phyloP scores from a whole-genome alignment of 2,329 filamentous ascomycete genomes.

The Colletotrichum chrysophilum region DNA sequence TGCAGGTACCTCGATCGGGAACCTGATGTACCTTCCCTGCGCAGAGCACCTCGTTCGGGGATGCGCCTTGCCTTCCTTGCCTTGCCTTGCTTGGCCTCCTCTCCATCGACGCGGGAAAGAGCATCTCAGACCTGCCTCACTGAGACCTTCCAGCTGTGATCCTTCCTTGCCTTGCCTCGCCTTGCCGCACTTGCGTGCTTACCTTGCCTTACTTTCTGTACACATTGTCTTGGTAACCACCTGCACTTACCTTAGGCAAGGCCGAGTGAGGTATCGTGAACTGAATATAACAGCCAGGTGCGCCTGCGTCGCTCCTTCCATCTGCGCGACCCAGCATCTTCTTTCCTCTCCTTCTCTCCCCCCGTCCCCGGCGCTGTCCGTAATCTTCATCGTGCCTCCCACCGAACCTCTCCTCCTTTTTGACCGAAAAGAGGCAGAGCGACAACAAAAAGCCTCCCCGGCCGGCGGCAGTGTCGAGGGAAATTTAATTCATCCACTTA shows the following conservation, averaged over 20 bases:
- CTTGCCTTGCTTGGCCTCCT: background rate
- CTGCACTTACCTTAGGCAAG: background rate
- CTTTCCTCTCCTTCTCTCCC: background rate
- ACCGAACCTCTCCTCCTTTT: background rate
- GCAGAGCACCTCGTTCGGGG: background rate
- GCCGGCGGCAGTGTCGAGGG: conserved; percentile 14
- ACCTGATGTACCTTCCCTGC: background rate
- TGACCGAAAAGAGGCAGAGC: background rate
- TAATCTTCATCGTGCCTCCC: background rate
- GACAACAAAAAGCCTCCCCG: background rate
- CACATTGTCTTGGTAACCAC: background rate
- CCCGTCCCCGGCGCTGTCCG: background rate
- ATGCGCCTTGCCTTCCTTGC: background rate
- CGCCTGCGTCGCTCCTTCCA: background rate
- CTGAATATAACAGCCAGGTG: conserved; percentile 2
- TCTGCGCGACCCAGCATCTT: background rate
- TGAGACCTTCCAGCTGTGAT: background rate
- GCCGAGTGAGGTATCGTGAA: background rate
- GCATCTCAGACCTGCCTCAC: background rate
- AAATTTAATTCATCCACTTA: background rate
- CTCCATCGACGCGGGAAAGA: background rate
- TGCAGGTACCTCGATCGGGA: background rate
- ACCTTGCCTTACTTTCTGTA: background rate
- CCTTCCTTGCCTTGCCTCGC: background rate
- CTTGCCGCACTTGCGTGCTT: background rate